Evolutionary conservation across 495 filamentous ascomycete species (phyloP), one percentile per base, ranked within the genome.

Genomic region (Xylaria flabelliformis): DNA sequence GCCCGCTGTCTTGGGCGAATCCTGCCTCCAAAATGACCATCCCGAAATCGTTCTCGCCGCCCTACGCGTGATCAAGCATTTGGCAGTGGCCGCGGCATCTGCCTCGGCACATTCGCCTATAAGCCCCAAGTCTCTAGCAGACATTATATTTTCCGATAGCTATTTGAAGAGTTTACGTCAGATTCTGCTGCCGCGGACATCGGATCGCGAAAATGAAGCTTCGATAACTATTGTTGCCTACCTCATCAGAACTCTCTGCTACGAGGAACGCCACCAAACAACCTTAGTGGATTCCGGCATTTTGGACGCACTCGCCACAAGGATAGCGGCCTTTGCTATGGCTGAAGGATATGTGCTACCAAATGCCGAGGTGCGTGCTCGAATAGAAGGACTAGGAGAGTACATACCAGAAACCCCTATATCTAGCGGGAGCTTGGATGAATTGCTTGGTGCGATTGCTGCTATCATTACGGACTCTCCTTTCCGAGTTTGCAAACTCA

Each of bases 381-480:
- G 80, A 24, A 71, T 72, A 48, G 83, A 90, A 64, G 83, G 83
- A 24, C 65, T 86, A 21, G 74, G 77, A 58, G 80, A 81, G 32
- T 80, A 82, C 64, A 85, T 86, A 67, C 88, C 86, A 34, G 80
- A 82, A 12, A 87, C 91, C 51, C 24, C 93, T 8, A 88, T 90
- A 1, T 81, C 80, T 36, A 83, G 84, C 12, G 85, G 86, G n/a
- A 86, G 88, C 42, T 81, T 97, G 55, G 86, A 90, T 8, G 85
- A 89, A 36, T 87, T 97, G 58, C 81, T 99, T n/a, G 91, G 94
- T 70, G 93, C 95, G 1, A 89, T 97, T 56, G 88, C 90, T 13
- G 87, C 89, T 51, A 94, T 98, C 55, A 89, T 97, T 69, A 86
- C 90, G 53, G 88, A 91, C 72, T 98, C 96, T 0, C 91, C 91